Evolutionary conservation across 164 flowering plant species (phyloP), one percentile per base, ranked within the genome.

Genomic region (Tetracentron sinense): DNA sequence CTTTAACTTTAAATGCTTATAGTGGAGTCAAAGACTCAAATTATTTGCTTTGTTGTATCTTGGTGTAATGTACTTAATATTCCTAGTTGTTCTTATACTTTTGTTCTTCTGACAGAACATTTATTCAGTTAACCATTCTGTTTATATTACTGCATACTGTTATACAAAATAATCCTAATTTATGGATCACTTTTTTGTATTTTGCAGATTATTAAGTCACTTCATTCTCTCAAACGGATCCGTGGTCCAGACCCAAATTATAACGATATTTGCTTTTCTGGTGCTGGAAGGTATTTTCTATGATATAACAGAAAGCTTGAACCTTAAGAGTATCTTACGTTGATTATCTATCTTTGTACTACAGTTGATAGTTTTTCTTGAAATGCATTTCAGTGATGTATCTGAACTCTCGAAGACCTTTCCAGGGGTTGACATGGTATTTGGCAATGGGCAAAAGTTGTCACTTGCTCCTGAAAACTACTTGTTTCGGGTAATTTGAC

Each of bases 181-280:
- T 42, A 54, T 26, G 25, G 31, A 47, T 22, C 26, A 28, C 8
- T 59, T 58, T 26, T 7, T 49, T 61, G 28, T 52, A 27, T 12
- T 38, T 63, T 62, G n/a, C 85, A 93, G 98, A 70, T 93, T 28
- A 69, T 76, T 72, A 75, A 78, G 71, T 86, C 83, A 63, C 74
- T 84, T 62, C 76, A 72, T 44, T 68, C 81, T 61, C 78, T 95
- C 26, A 79, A 83, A 71, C 79, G 64, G 75, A 84, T 88, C 48
- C 83, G 35, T 65, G 99, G 99, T 63, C 96, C 99, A 59, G 97
- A 95, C 62, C 96, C 96, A 56, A 84, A 72, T 71, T 91, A 79
- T 66, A 75, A 86, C 66, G 99, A 95, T 72, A 88, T 89, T 67
- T 95, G 99, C 70, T 92, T 95, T 75, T 82, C 90, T 71, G 92